Evolutionary conservation across 768 basidiomycete species (phyloP).

Genomic region (Obba rivulosa): DNA sequence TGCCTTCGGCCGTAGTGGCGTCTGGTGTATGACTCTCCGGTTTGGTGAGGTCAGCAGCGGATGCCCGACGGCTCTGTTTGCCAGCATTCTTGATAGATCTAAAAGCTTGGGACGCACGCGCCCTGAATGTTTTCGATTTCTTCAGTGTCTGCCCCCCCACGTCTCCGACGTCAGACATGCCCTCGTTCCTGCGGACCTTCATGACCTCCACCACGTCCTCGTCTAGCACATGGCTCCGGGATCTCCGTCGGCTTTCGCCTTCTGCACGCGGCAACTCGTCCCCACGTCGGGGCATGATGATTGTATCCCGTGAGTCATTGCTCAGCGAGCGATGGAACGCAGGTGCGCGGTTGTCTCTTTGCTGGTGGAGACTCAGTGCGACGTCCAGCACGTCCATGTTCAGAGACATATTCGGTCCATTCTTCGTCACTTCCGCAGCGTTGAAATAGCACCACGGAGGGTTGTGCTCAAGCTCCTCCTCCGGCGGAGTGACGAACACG

Average conservation of each 20-base stretch:
- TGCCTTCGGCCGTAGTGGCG: background rate
- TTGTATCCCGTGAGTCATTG: slow-evolving; percentile 20
- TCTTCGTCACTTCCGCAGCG: slow-evolving; percentile 18
- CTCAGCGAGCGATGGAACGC: slow-evolving; percentile 20
- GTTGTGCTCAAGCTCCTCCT: slow-evolving; percentile 29
- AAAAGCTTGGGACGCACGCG: slow-evolving; percentile 28
- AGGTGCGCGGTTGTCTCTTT: slow-evolving; percentile 26
- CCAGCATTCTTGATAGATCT: slow-evolving; percentile 31
- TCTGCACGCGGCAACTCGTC: slow-evolving; percentile 2
- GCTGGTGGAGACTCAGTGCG: slow-evolving; percentile 23
- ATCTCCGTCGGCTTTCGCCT: slow-evolving; percentile 3
- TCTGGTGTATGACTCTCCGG: background rate
- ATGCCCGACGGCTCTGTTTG: slow-evolving; percentile 12
- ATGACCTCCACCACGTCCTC: slow-evolving; percentile 32
- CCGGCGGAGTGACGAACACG: slow-evolving; percentile 32
- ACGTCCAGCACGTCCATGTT: slow-evolving; percentile 26
- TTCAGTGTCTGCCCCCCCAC: slow-evolving; percentile 16
- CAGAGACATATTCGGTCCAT: slow-evolving; percentile 17
- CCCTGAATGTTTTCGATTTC: slow-evolving; percentile 29
- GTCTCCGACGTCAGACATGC: slow-evolving; percentile 19
- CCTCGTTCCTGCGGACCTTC: slow-evolving; percentile 27
- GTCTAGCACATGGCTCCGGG: slow-evolving; percentile 8
- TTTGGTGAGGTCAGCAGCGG: slow-evolving; percentile 5
- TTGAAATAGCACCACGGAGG: slow-evolving; percentile 31
- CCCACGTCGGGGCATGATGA: slow-evolving; percentile 24